Evolutionary conservation across 2,329 filamentous ascomycete genomes (phyloP).

Genomic region (Thielaviopsis euricoi): DNA sequence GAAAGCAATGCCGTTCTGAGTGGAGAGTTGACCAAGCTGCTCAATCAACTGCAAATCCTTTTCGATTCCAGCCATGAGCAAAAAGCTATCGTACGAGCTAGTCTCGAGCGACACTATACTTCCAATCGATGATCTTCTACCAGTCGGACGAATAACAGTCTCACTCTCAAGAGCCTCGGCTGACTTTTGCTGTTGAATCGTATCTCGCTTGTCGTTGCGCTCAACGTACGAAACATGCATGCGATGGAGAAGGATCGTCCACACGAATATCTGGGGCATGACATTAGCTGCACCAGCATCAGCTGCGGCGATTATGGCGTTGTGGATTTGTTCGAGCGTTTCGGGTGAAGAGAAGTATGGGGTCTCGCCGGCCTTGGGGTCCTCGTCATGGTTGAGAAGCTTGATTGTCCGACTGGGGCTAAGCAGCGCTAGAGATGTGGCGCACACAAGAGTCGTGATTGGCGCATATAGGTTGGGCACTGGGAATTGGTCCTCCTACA

Average conservation of each 20-base stretch:
- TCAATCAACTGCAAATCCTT: constrained; percentile 36
- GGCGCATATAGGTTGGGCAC: constrained; percentile 10
- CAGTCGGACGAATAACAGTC: constrained; percentile 21
- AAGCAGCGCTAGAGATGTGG: constrained; percentile 56
- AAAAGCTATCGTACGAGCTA: constrained; percentile 40
- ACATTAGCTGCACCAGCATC: constrained; percentile 42
- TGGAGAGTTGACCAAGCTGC: constrained; percentile 31
- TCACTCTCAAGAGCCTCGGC: constrained; percentile 37
- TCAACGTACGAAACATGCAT: constrained; percentile 48
- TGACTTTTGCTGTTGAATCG: constrained; percentile 40
- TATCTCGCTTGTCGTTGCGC: constrained; percentile 43
- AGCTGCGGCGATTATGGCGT: constrained; percentile 46
- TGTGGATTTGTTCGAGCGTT: constrained; percentile 57
- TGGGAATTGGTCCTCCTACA: constrained; percentile 7
- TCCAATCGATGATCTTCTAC: constrained; percentile 41
- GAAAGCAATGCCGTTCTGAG: constrained; percentile 34
- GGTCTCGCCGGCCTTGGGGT: constrained; percentile 24
- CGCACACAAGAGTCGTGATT: constrained; percentile 46
- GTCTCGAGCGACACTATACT: constrained; percentile 47
- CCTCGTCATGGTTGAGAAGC: constrained; percentile 35
- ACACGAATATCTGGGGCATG: constrained; percentile 61
- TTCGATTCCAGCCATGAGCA: constrained; percentile 31
- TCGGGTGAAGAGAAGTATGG: constrained; percentile 52
- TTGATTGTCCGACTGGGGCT: constrained; percentile 44
- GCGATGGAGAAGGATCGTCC: constrained; percentile 59